Percentiles rank a stretch among this genome's conserved stretches.
Evolutionary conservation across 73 alveolate species (phyloP).

Genomic region (Uronychia binucleata): DNA sequence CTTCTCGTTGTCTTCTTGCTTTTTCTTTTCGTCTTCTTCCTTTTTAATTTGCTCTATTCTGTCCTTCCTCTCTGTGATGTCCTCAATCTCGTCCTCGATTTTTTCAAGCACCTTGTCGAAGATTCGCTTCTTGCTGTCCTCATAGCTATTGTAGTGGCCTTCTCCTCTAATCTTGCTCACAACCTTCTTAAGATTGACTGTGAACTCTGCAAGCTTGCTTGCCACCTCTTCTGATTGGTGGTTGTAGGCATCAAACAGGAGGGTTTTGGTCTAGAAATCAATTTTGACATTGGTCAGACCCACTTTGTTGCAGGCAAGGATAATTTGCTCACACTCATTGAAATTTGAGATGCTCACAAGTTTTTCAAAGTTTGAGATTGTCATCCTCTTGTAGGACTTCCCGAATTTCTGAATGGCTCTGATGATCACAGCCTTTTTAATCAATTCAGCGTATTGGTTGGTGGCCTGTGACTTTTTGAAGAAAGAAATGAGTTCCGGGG

Average conservation of each 20-base stretch:
- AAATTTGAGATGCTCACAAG: conserved; percentile 22
- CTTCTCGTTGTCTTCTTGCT: conserved; percentile 30
- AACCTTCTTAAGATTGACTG: conserved; percentile 20
- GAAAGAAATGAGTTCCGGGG: conserved; percentile 4
- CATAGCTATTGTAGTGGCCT: conserved; percentile 12
- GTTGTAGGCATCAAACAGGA: conserved; percentile 15
- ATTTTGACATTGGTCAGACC: conserved; percentile 18
- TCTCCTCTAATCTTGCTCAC: conserved; percentile 4
- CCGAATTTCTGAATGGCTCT: conserved; percentile 38
- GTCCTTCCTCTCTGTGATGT: conserved; percentile 21
- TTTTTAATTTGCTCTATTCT: conserved; percentile 32
- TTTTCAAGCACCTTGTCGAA: conserved; percentile 50
- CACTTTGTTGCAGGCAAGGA: conserved; percentile 31
- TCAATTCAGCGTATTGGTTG: conserved; percentile 22
- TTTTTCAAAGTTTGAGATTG: conserved; percentile 10
- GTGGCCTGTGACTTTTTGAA: neutral
- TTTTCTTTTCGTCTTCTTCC: conserved; percentile 22
- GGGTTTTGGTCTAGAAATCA: conserved; percentile 14
- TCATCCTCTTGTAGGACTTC: conserved; percentile 41
- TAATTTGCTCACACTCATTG: conserved; percentile 12
- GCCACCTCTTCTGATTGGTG: conserved; percentile 41
- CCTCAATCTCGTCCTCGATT: conserved; percentile 47
- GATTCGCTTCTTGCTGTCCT: conserved; percentile 44
- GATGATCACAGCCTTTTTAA: conserved; percentile 23
- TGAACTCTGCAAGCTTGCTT: conserved; percentile 17